Evolutionary conservation across 192 early-diverging fungal species (phyloP), one percentile per base, ranked within the genome.

Genomic region (Phycomyces blakesleeanus): DNA sequence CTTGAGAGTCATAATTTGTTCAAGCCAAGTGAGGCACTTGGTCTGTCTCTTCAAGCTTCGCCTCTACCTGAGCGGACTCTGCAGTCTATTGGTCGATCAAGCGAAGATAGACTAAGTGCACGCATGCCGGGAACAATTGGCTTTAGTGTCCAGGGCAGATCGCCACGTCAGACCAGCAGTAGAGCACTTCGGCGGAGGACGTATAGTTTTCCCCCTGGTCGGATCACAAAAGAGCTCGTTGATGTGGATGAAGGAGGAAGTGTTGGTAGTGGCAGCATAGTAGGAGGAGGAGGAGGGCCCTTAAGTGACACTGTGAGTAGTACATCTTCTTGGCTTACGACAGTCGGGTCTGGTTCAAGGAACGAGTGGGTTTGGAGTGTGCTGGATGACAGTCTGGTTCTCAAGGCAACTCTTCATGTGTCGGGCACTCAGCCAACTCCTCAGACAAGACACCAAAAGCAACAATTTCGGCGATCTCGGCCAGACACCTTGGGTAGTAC

Each of bases 141-240:
- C 15, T 47, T 47, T 47, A 47, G 44, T 47, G 18, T 18, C 18
- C 12, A 47, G 12, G 44, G 44, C 12, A 47, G 18, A 14, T 18
- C 44, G 2, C 44, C 12, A 47, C 12, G 44, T 11, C 12, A 14
- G 15, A 12, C 49, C 14, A 53, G 29, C 9, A 18, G 51, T 51
- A 18, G 66, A 55, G 15, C 22, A 34, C 56, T 65, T 57, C 53
- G 42, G 38, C 15, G 55, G 18, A 21, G 63, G 20, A 65, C 63
- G 12, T 65, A 65, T 21, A 65, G 76, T 66, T 44, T 80, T 73
- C 63, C 78, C 59, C 39, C 75, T 51, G 20, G 58, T 61, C 14
- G 60, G 39, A 18, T 51, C 51, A 37, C 18, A 18, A 18, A 47
- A 18, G 44, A 47, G 18, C 44, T 18, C 11, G 44, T 18, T 14